phyloP scores from a whole-genome alignment of 495 filamentous ascomycete genomes.

The Lindgomyces ingoldianus region DNA sequence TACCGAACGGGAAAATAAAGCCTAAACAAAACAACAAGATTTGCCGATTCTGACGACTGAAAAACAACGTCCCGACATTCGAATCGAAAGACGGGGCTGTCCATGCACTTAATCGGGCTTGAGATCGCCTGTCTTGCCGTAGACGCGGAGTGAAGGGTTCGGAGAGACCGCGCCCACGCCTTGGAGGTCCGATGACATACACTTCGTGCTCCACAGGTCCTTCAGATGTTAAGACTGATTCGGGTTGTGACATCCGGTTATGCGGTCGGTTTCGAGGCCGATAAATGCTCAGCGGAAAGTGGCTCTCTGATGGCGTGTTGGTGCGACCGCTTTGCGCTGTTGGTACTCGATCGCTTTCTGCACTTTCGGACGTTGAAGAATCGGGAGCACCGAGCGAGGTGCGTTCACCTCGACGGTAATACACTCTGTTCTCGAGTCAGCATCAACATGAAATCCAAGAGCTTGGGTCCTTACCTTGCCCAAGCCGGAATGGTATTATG shows the following conservation, averaged over 20 bases:
- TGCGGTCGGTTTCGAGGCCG: constrained; percentile 43
- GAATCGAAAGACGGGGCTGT: constrained; percentile 70
- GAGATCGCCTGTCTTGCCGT: constrained; percentile 60
- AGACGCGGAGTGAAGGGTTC: constrained; percentile 73
- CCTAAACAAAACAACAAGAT: constrained; percentile 84
- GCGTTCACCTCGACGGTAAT: constrained; percentile 42
- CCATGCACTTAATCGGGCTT: constrained; percentile 49
- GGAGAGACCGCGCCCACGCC: constrained; percentile 6
- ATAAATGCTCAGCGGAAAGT: constrained; percentile 46
- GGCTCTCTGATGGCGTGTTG: constrained; percentile 39
- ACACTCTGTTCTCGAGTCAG: constrained; percentile 27
- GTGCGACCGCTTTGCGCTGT: constrained; percentile 37
- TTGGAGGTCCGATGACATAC: constrained; percentile 32
- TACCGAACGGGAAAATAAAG: constrained; percentile 82
- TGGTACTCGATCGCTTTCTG: constrained; percentile 26
- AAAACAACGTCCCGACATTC: constrained; percentile 56
- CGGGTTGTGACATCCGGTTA: constrained; percentile 21
- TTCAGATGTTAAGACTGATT: constrained; percentile 28
- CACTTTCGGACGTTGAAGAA: constrained; percentile 22
- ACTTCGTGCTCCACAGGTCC: constrained; percentile 25
- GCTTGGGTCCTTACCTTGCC: constrained; percentile 51
- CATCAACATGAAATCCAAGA: constrained; percentile 34
- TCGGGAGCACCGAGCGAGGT: constrained; percentile 37
- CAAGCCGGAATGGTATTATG: constrained; percentile 61
- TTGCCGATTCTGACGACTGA: constrained; percentile 75